A percentile compares a stretch with the other conserved stretches of the same genome.
Conservation (phyloP, 345 rosid genomes). For the Gossypium mustelinum region DNA sequence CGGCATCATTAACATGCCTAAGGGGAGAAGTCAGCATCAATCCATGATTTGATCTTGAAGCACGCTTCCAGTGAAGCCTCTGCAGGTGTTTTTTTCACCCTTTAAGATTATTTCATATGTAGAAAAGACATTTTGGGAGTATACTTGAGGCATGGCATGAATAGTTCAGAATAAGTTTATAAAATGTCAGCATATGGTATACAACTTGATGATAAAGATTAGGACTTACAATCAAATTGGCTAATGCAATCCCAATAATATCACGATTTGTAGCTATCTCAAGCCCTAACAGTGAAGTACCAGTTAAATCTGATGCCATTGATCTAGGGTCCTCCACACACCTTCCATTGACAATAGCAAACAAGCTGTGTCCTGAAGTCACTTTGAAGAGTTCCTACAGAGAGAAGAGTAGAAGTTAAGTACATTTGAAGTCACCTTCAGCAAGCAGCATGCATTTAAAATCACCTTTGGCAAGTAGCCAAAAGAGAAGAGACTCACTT, state of each 20-base stretch:
- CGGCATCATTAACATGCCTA: conserved; percentile 40
- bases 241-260: conserved; percentile 87
- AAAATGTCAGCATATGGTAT: not conserved
- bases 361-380: conserved; percentile 79
- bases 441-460: not conserved
- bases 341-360: conserved; percentile 73
- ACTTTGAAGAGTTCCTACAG: conserved; percentile 74
- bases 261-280: conserved; percentile 81
- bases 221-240: conserved; percentile 80
- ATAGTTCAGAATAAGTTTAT: conserved; percentile 6
- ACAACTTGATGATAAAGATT: conserved; percentile 11
- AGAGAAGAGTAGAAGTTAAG: conserved; percentile 13
- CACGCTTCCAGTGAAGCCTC: conserved; percentile 95
- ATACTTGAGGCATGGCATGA: not conserved
- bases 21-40: conserved; percentile 91
- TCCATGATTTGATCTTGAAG: conserved; percentile 74
- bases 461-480: not conserved
- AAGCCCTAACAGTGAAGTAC: conserved; percentile 68
- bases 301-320: conserved; percentile 85
- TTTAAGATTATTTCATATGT: conserved; percentile 1
- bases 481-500: not conserved
- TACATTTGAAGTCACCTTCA: not conserved
- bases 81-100: conserved; percentile 22
- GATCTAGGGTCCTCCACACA: conserved; percentile 87
- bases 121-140: not conserved